Conservation (phyloP, 2,329 filamentous ascomycete species). For the Berkeleyomyces rouxiae region DNA sequence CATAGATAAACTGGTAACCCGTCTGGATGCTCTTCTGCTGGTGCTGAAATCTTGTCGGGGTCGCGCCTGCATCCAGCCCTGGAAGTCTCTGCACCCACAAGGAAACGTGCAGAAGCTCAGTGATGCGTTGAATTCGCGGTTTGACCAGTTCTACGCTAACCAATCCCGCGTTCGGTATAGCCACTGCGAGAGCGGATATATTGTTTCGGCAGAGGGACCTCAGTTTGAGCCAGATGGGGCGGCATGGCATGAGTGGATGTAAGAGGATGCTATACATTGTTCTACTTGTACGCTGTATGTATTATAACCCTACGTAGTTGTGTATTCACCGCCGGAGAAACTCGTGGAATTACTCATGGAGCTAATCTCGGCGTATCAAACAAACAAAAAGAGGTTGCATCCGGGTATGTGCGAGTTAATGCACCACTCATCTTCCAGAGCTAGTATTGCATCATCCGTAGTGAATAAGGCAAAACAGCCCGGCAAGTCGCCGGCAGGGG, state of each 20-base stretch:
- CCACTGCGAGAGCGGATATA: conserved; percentile 38
- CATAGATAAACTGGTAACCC: conserved; percentile 27
- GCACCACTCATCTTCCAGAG: not conserved
- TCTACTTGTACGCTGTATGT: not conserved
- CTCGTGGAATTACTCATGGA: not conserved
- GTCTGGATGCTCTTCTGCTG: conserved; percentile 40
- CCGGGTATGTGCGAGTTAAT: not conserved
- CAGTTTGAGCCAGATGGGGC: conserved; percentile 22
- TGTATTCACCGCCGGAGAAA: no score
- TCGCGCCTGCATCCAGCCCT: conserved; percentile 34
- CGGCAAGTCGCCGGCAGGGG: not conserved
- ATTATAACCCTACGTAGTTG: not conserved
- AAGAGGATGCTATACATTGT: not conserved
- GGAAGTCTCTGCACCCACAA: conserved; percentile 36
- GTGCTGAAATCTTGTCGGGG: conserved; percentile 44
- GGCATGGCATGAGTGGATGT: conserved; percentile 19
- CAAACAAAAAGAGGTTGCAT: not conserved
- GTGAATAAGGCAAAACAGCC: not conserved
- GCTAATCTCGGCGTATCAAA: not conserved
- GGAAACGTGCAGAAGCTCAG: conserved; percentile 32
- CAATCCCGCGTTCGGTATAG: conserved; percentile 33
- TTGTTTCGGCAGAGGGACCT: conserved; percentile 38
- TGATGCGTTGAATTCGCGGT: conserved; percentile 31
- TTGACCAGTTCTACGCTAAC: conserved; percentile 35
- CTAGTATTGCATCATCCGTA: not conserved